These are phyloP conservation scores for Starmerella tilneyi DNA, from an alignment of 805 yeast genomes.

Conservation along the genomic window DNA sequence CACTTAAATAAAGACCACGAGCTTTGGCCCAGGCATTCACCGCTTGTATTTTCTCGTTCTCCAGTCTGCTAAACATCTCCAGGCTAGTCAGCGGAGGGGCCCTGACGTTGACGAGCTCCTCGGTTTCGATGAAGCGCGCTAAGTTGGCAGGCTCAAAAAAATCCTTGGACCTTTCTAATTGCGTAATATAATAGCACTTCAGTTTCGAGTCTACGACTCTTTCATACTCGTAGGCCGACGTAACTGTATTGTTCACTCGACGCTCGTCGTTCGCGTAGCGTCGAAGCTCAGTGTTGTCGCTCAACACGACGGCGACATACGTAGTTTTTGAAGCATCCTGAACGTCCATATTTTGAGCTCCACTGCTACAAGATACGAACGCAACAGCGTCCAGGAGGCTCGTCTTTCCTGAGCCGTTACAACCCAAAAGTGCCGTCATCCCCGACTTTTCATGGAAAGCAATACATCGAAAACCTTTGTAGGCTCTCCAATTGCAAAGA, in stretches of 20 bases:
- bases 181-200: not conserved
- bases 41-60: too few species aligned
- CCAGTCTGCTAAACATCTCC: not conserved
- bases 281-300: not conserved
- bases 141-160: not conserved
- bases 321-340: not conserved
- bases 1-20: not conserved
- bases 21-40: too few species aligned
- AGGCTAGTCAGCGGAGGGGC: not conserved
- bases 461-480: not conserved
- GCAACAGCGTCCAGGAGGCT: constrained; percentile 2
- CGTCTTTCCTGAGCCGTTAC: not conserved
- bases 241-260: not conserved
- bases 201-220: not conserved
- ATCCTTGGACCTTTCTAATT: not conserved
- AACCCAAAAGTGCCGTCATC: constrained; percentile 2
- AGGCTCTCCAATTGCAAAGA: not conserved
- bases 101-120: not conserved
- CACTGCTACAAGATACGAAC: not conserved
- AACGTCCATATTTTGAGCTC: not conserved
- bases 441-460: not conserved
- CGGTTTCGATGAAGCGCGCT: constrained; percentile 1
- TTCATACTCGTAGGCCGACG: not conserved
- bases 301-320: not conserved
- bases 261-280: not conserved